Evolutionary conservation across 441 rosid genomes (phyloP), one percentile per base, ranked within the genome.

Genomic region (Aleurites moluccanus): DNA sequence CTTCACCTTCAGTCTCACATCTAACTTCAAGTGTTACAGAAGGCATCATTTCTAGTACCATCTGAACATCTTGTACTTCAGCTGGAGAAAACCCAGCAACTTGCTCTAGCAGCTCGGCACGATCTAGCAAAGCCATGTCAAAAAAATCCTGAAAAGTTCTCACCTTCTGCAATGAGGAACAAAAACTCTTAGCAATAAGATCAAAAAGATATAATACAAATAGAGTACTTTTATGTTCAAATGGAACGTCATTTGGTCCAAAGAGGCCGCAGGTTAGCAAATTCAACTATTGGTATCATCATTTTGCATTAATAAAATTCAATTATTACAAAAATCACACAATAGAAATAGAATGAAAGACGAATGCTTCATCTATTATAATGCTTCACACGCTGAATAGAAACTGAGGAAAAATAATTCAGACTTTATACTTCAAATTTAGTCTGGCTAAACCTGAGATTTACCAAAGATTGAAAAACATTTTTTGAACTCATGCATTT

Each of bases 1-100:
- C 99, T 82, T 95, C 99, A 45, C 98, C 99, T 79, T 93, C 98
- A 33, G 99, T 95, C 84, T 93, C 97, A 25, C 95, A 93, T 72
- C 87, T 89, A 72, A 88, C 90, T 73, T 92, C 98, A n/a, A 93
- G 49, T 49, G 94, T 82, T 75, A 95, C 67, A 21, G 96, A 89
- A 73, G 99, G 99, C 93, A 93, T 88, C 96, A 93, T 95, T 87
- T 86, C 95, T 74, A 95, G 82, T 30, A 93, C 99, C 80, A 77
- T 83, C 82, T 95, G 98, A 75, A 91, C 75, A 76, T 95, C 99
- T 73, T 86, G 89, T 45, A 86, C 83, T 77, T 89, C 97, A 18
- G 86, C 65, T 50, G 91, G 35, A 66, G 96, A 88, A 78, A 95
- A 84, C 23, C 97, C 99, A 73, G 88, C 97, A 50, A 83, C 86